These are phyloP conservation scores for Viola pubescens DNA, from an alignment of 441 rosid genomes.

Conservation along the genomic window DNA sequence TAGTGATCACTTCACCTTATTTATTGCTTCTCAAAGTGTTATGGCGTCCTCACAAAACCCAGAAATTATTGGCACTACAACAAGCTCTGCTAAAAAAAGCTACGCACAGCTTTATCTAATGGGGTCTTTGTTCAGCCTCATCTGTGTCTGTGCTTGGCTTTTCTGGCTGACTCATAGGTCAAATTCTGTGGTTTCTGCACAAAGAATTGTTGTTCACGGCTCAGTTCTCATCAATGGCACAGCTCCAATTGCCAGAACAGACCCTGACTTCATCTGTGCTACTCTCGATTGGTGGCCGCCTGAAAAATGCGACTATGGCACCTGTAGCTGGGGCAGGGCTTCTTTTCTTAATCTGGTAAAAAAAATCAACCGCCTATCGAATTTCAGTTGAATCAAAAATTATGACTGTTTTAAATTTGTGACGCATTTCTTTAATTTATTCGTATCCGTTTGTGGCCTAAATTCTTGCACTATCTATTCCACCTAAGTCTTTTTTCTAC, in stretches of 20 bases:
- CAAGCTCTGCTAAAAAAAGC: background rate
- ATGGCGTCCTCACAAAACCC: background rate
- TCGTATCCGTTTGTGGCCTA: background rate
- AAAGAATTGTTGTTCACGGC: slow-evolving; percentile 22
- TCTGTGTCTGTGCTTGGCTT: slow-evolving; percentile 13
- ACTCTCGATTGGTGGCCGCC: slow-evolving; percentile 41
- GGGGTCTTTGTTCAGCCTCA: slow-evolving; percentile 16
- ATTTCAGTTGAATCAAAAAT: too few relatives aligned
- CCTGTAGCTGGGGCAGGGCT: slow-evolving; percentile 30
- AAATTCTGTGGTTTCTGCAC: slow-evolving; percentile 11
- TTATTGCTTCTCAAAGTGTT: background rate
- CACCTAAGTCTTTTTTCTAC: background rate
- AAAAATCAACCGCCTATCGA: too few relatives aligned
- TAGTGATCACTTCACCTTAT: background rate
- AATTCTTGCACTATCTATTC: too few relatives aligned
- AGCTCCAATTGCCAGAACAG: slow-evolving; percentile 28
- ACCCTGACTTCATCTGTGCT: slow-evolving; percentile 41
- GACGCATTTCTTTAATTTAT: background rate
- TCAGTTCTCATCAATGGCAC: slow-evolving; percentile 33
- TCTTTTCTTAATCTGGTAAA: slow-evolving; percentile 25
- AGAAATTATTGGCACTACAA: too few relatives aligned
- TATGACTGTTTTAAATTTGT: background rate
- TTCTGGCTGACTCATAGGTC: slow-evolving; percentile 15
- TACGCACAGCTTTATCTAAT: slow-evolving; percentile 12
- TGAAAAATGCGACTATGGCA: slow-evolving; percentile 31